Evolutionary conservation across 495 filamentous ascomycete genomes (phyloP).

Genomic region (Apodospora peruviana): DNA sequence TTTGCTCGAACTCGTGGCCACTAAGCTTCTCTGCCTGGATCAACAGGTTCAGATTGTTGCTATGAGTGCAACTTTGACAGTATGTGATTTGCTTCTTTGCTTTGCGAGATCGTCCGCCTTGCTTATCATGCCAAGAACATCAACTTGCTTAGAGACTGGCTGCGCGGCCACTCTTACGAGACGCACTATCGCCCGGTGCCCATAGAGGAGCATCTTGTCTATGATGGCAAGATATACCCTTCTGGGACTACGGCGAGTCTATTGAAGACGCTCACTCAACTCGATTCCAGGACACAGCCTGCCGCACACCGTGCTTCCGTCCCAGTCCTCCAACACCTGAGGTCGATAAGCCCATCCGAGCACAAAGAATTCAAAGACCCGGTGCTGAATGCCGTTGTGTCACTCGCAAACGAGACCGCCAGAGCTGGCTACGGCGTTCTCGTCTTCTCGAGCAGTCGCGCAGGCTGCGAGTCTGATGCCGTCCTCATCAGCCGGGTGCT

Average conservation of each 20-base stretch:
- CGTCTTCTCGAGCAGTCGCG: slow-evolving; percentile 71
- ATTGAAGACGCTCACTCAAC: slow-evolving; percentile 55
- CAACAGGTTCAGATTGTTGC: slow-evolving; percentile 69
- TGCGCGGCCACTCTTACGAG: slow-evolving; percentile 64
- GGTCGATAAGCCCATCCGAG: slow-evolving; percentile 48
- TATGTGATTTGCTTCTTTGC: slow-evolving; percentile 25
- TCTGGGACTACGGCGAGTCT: slow-evolving; percentile 56
- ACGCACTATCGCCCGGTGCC: slow-evolving; percentile 71
- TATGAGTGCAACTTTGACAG: slow-evolving; percentile 77
- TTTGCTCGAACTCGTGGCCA: slow-evolving; percentile 72
- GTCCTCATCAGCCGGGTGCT: slow-evolving; percentile 58
- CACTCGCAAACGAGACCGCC: slow-evolving; percentile 62
- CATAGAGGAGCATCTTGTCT: slow-evolving; percentile 72
- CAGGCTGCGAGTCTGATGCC: slow-evolving; percentile 59
- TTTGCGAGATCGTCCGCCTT: not conserved
- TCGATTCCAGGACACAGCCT: slow-evolving; percentile 33
- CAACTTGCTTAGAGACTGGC: slow-evolving; percentile 62
- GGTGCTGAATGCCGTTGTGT: slow-evolving; percentile 62
- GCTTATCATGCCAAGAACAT: slow-evolving; percentile 50
- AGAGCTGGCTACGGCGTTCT: slow-evolving; percentile 64
- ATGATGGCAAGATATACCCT: slow-evolving; percentile 64
- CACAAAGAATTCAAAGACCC: slow-evolving; percentile 59
- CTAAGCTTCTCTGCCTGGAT: slow-evolving; percentile 66
- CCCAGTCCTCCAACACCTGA: slow-evolving; percentile 17
- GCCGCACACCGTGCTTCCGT: slow-evolving; percentile 31